phyloP scores from a whole-genome alignment of 164 flowering plant species.

The Berberis vulgaris region DNA sequence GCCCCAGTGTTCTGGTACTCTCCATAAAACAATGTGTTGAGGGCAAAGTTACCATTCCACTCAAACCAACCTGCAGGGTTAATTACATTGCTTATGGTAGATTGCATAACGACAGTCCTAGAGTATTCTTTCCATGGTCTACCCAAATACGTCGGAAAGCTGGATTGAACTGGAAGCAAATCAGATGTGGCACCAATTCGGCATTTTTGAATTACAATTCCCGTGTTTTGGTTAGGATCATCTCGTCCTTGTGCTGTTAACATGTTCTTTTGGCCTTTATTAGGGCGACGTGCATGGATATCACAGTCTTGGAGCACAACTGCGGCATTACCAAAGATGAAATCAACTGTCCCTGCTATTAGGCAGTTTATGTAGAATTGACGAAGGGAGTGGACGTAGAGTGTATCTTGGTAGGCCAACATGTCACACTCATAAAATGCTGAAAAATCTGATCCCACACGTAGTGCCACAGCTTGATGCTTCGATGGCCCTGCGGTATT shows the following conservation, averaged over 20 bases:
- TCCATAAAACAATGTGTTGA: slow-evolving; percentile 43
- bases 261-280: slow-evolving; percentile 59
- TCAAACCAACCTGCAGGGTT: slow-evolving; percentile 62
- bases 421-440: slow-evolving; percentile 76
- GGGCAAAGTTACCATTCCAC: slow-evolving; percentile 62
- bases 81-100: slow-evolving; percentile 40
- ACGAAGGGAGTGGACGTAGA: slow-evolving; percentile 72
- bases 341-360: slow-evolving; percentile 66
- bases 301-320: slow-evolving; percentile 59
- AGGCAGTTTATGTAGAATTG: slow-evolving; percentile 57
- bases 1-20: slow-evolving; percentile 65
- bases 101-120: slow-evolving; percentile 58
- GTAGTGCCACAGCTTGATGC: slow-evolving; percentile 87
- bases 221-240: slow-evolving; percentile 81
- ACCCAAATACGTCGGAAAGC: slow-evolving; percentile 55
- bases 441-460: slow-evolving; percentile 63
- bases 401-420: slow-evolving; percentile 79
- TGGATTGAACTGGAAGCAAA: slow-evolving; percentile 25
- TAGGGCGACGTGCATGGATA: slow-evolving; percentile 64
- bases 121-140: slow-evolving; percentile 81
- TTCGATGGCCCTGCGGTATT: slow-evolving; percentile 85
- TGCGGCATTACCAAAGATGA: slow-evolving; percentile 78
- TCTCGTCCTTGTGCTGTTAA: slow-evolving; percentile 68
- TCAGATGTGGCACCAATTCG: slow-evolving; percentile 57
- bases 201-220: slow-evolving; percentile 60